Percentiles rank a stretch among this genome's conserved stretches.
Evolutionary conservation across 75 land plant species (phyloP).

Genomic region (Cryptomeria japonica): DNA sequence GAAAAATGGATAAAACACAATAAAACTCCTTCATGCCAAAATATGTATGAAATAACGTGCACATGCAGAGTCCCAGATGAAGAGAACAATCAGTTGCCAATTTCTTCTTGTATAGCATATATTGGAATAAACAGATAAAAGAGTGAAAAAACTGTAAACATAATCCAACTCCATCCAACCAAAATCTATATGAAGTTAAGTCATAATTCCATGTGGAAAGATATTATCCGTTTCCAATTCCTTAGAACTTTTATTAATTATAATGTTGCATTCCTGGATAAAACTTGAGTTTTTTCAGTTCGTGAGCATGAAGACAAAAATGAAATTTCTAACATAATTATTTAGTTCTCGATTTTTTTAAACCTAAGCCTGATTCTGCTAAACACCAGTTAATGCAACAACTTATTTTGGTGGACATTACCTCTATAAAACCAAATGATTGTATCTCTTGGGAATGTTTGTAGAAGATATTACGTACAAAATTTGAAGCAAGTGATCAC

Average conservation of each 20-base stretch:
- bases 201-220: not conserved
- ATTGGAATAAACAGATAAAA: not conserved
- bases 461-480: not conserved
- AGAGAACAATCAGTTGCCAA: not conserved
- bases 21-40: not conserved
- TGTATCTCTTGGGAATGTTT: not conserved
- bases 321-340: not conserved
- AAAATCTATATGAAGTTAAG: not conserved
- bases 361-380: not conserved
- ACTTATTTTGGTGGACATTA: not conserved
- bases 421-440: not conserved
- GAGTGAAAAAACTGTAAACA: not conserved
- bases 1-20: not conserved
- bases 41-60: not conserved
- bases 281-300: not conserved
- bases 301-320: not conserved
- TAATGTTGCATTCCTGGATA: not conserved
- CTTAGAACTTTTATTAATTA: not conserved
- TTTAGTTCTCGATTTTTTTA: not conserved
- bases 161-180: not conserved
- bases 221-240: not conserved
- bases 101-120: not conserved
- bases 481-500: not conserved
- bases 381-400: not conserved
- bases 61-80: not conserved